phyloP scores from a whole-genome alignment of 2,329 filamentous ascomycete genomes.

The Ophiognomonia clavigignenti-juglandacearum region DNA sequence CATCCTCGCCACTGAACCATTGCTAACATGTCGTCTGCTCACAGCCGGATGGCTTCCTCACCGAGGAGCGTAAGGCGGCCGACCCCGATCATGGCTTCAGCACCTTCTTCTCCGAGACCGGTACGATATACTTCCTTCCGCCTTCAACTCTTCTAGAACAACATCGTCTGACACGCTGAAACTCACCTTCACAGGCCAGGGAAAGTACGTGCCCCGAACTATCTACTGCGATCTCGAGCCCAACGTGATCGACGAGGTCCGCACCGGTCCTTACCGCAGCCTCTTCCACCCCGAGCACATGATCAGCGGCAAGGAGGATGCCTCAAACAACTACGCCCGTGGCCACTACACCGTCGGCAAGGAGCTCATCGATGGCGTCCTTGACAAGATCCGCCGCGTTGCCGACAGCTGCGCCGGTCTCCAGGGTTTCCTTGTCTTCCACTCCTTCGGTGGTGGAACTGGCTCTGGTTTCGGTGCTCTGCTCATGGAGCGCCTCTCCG shows the following conservation, averaged over 20 bases:
- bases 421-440: slow-evolving; percentile 99
- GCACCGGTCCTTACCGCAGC: slow-evolving; percentile 91
- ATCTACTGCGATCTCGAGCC: slow-evolving; percentile 99
- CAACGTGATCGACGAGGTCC: slow-evolving; percentile 98
- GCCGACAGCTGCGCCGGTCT: slow-evolving; percentile 98
- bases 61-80: slow-evolving; percentile 91
- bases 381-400: slow-evolving; percentile 96
- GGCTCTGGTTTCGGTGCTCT: slow-evolving; percentile 98
- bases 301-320: slow-evolving; percentile 99
- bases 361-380: slow-evolving; percentile 96
- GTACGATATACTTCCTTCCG: slow-evolving; percentile 45
- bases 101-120: slow-evolving; percentile 99
- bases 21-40: slow-evolving; percentile 28
- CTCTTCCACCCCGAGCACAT: slow-evolving; percentile 99
- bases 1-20: neutral
- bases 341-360: slow-evolving; percentile 99
- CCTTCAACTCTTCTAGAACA: neutral
- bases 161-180: neutral
- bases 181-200: slow-evolving; percentile 64
- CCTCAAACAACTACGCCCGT: slow-evolving; percentile 99
- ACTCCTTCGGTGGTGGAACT: slow-evolving; percentile 98
- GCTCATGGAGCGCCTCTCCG: slow-evolving; percentile 96
- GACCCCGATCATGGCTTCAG: slow-evolving; percentile 97
- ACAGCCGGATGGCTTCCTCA: slow-evolving; percentile 97
- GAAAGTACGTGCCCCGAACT: slow-evolving; percentile 97